These are phyloP conservation scores for Didymella sp. DNA, from an alignment of 2,329 filamentous ascomycete genomes.

Conservation along the genomic window DNA sequence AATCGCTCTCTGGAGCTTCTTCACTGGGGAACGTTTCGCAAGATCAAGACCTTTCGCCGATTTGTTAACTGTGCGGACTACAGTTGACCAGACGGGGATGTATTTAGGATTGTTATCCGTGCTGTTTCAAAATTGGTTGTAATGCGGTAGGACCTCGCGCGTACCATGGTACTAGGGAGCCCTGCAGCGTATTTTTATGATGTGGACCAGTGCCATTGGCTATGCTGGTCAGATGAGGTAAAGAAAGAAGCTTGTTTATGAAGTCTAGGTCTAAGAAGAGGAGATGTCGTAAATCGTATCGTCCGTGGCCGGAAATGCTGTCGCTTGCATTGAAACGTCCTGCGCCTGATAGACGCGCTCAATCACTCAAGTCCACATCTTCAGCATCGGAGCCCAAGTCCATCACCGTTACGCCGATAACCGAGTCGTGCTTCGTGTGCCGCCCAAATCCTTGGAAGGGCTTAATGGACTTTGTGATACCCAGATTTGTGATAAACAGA, in stretches of 20 bases:
- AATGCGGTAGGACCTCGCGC: neutral
- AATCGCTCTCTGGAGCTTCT: too few relatives aligned
- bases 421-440: conserved; percentile 21
- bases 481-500: conserved; percentile 10
- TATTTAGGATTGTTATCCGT: neutral
- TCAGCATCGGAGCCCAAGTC: conserved; percentile 15
- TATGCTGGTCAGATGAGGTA: neutral
- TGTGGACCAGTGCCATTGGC: neutral
- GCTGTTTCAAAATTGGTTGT: neutral
- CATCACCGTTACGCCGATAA: conserved; percentile 10
- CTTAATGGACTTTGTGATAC: conserved; percentile 11
- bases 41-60: neutral
- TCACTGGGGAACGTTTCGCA: neutral
- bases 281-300: conserved; percentile 10
- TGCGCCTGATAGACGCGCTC: neutral
- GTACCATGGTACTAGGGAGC: neutral
- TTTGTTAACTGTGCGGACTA: neutral
- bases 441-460: conserved; percentile 13
- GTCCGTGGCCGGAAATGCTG: neutral
- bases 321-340: neutral
- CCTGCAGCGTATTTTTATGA: neutral
- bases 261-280: conserved; percentile 4
- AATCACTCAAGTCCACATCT: conserved; percentile 14
- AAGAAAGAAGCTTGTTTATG: conserved; percentile 1
- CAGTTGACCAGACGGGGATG: too few relatives aligned